Evolutionary conservation across 177 flowering plant species (phyloP).

Genomic region (Vitis hybrid): DNA sequence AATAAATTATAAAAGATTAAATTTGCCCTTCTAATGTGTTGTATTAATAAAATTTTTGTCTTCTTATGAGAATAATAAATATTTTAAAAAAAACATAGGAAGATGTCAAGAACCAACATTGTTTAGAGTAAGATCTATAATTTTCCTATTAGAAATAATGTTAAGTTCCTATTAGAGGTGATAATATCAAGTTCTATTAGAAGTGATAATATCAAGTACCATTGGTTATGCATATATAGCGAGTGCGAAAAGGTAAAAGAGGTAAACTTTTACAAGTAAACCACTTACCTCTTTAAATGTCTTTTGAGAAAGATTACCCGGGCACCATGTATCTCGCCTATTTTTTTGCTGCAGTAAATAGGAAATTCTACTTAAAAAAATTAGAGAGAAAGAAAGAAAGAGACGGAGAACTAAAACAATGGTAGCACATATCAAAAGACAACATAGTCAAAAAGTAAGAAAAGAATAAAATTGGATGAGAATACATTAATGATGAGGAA

Average conservation of each 20-base stretch:
- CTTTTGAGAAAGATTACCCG: slow-evolving; percentile 49
- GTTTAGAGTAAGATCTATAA: no score
- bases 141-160: no score
- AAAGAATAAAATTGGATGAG: neutral
- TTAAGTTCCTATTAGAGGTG: no score
- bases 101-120: no score
- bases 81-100: no score
- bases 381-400: neutral
- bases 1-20: no score
- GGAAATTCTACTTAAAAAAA: slow-evolving; percentile 8
- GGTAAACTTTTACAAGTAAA: neutral
- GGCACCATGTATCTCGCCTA: slow-evolving; percentile 96
- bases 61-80: no score
- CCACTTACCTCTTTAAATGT: slow-evolving; percentile 45
- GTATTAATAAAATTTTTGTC: no score
- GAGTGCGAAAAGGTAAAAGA: neutral
- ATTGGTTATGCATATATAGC: neutral
- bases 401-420: neutral
- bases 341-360: slow-evolving; percentile 46
- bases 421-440: neutral
- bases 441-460: neutral
- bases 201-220: no score
- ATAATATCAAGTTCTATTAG: no score
- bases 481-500: no score
- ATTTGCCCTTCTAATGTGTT: no score